Conservation (phyloP, 495 filamentous ascomycete species). For the Extremus antarcticus region DNA sequence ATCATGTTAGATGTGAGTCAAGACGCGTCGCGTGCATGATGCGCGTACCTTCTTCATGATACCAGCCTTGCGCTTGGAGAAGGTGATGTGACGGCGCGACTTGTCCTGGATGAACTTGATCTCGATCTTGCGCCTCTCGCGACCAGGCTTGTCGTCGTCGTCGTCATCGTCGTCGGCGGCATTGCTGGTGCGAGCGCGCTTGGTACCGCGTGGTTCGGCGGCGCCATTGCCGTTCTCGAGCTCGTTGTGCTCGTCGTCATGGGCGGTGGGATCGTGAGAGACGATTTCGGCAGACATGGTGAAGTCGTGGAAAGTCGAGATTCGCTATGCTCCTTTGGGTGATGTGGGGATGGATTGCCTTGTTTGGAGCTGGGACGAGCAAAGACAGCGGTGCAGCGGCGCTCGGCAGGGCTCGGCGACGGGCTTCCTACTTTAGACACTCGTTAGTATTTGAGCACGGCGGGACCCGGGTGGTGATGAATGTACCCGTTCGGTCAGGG, state of each 20-base stretch:
- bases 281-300: constrained; percentile 17
- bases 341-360: constrained; percentile 8
- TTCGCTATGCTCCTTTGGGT: constrained; percentile 7
- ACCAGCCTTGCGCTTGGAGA: constrained; percentile 99
- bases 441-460: not conserved
- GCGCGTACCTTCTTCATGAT: constrained; percentile 98
- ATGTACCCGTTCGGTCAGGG: not conserved
- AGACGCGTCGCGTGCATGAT: constrained; percentile 8
- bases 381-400: not conserved
- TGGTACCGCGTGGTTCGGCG: constrained; percentile 57
- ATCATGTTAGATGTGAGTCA: not conserved
- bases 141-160: constrained; percentile 95
- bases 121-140: constrained; percentile 98
- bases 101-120: constrained; percentile 99
- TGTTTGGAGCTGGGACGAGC: constrained; percentile 2
- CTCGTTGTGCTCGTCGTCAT: constrained; percentile 18
- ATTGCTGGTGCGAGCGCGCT: constrained; percentile 73
- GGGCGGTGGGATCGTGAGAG: constrained; percentile 10
- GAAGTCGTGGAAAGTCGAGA: not conserved
- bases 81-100: constrained; percentile 98
- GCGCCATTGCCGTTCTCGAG: constrained; percentile 46
- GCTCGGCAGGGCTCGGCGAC: not conserved
- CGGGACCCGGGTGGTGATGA: not conserved
- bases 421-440: not conserved
- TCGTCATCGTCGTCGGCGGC: constrained; percentile 78